A percentile compares a stretch with the other conserved stretches of the same genome.
These are phyloP conservation scores for Cladorrhinum sp. DNA, from an alignment of 2,329 filamentous ascomycete genomes.

Conservation along the genomic window DNA sequence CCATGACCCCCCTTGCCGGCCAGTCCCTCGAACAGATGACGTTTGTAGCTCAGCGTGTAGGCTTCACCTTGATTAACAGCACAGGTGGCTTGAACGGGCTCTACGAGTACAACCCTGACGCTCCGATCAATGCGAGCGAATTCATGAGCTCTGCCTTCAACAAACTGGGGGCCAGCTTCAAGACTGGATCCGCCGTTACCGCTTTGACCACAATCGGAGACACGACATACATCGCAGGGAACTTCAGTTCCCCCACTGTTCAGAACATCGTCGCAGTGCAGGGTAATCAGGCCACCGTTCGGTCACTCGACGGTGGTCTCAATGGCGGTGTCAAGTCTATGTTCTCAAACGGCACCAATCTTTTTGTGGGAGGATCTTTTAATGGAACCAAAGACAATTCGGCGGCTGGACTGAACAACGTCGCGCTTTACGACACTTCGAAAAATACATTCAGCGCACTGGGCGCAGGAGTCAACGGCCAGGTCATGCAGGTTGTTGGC, in stretches of 20 bases:
- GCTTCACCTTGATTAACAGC: conserved; percentile 70
- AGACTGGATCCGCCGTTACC: conserved; percentile 64
- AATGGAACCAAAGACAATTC: conserved; percentile 64
- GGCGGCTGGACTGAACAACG: conserved; percentile 64
- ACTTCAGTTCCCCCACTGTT: conserved; percentile 68
- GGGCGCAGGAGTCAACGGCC: conserved; percentile 81
- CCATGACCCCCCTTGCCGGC: conserved; percentile 64
- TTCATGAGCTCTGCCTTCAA: conserved; percentile 74
- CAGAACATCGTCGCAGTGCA: conserved; percentile 76
- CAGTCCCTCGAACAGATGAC: conserved; percentile 63
- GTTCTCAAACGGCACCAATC: conserved; percentile 59
- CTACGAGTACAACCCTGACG: conserved; percentile 78
- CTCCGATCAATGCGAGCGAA: conserved; percentile 56
- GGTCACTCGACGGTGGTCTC: conserved; percentile 68
- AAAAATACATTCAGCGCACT: conserved; percentile 72
- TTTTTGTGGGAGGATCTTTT: conserved; percentile 87
- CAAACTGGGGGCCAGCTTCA: conserved; percentile 68
- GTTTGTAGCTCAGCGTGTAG: conserved; percentile 85
- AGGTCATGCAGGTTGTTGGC: conserved; percentile 70
- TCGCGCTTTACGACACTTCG: conserved; percentile 71
- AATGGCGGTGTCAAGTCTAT: conserved; percentile 75
- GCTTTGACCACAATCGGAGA: conserved; percentile 64
- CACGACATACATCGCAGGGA: conserved; percentile 74
- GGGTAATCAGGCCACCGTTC: conserved; percentile 57
- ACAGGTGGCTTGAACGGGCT: conserved; percentile 83